Percentiles rank a stretch among this genome's conserved stretches.
Conservation (phyloP, 2,329 filamentous ascomycete genomes). For the Cyanodermella asteris region DNA sequence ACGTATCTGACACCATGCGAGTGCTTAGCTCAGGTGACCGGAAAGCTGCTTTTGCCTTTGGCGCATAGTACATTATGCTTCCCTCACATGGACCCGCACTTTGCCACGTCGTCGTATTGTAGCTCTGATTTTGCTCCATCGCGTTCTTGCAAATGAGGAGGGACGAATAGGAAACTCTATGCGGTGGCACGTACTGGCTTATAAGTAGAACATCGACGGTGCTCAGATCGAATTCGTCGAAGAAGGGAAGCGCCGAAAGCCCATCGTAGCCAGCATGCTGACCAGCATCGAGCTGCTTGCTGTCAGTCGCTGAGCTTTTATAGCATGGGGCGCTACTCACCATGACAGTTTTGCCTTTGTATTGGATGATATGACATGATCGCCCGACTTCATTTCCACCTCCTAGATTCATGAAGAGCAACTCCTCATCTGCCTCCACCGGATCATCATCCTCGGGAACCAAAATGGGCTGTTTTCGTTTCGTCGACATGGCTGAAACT, state of each 20-base stretch:
- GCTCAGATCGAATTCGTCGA: slow-evolving; percentile 94
- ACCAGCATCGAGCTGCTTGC: slow-evolving; percentile 66
- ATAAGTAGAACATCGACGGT: slow-evolving; percentile 93
- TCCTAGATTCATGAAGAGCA: slow-evolving; percentile 81
- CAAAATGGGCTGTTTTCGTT: slow-evolving; percentile 54
- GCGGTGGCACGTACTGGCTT: slow-evolving; percentile 84
- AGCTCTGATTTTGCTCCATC: too few species aligned
- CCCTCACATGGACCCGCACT: too few species aligned
- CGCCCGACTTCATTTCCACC: slow-evolving; percentile 93
- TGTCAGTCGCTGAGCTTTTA: slow-evolving; percentile 5
- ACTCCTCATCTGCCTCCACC: slow-evolving; percentile 78
- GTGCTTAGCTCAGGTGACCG: too few species aligned
- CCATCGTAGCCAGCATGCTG: slow-evolving; percentile 95
- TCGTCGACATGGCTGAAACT: slow-evolving; percentile 5
- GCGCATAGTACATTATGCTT: too few species aligned
- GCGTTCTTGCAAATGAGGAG: too few species aligned
- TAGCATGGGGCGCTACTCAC: slow-evolving; percentile 22
- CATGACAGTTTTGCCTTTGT: slow-evolving; percentile 99
- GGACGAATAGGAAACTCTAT: too few species aligned
- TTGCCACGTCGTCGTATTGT: too few species aligned
- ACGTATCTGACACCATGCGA: too few species aligned
- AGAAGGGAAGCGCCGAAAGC: slow-evolving; percentile 81
- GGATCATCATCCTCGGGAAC: slow-evolving; percentile 54
- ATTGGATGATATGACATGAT: slow-evolving; percentile 94
- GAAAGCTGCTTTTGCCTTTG: too few species aligned